Conservation (phyloP, 768 basidiomycete species). For the Mrakia gelida region DNA sequence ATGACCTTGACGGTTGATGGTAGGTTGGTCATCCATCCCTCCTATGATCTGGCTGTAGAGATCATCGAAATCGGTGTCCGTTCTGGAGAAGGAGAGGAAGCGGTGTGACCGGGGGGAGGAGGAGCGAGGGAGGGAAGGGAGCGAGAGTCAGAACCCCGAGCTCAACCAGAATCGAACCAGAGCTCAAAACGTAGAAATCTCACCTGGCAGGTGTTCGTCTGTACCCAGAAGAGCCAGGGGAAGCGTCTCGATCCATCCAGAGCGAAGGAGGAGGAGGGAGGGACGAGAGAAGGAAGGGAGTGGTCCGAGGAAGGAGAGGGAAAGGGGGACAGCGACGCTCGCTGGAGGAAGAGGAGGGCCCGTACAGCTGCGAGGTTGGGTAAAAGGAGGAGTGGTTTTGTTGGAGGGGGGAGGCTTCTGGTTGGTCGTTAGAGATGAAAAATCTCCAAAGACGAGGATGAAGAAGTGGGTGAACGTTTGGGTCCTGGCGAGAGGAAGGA, state of each 20-base stretch:
- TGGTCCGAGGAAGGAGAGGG: background rate
- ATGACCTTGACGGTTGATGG: background rate
- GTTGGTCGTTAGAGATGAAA: background rate
- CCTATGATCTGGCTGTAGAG: conserved; percentile 14
- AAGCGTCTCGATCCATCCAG: no score
- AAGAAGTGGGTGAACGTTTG: background rate
- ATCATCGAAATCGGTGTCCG: background rate
- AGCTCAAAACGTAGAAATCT: no score
- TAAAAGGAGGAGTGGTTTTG: background rate
- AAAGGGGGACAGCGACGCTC: background rate
- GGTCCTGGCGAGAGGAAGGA: background rate
- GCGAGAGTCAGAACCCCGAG: background rate
- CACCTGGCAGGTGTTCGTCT: no score
- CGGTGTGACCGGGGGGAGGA: background rate
- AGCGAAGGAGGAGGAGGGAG: background rate
- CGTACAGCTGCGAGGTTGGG: no score
- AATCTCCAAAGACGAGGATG: background rate
- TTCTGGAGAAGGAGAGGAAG: background rate
- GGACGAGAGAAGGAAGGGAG: background rate
- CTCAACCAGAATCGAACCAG: no score
- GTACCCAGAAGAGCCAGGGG: no score
- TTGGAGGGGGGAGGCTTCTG: background rate
- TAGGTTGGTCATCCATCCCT: background rate
- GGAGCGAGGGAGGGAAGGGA: background rate
- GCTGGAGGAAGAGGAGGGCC: no score